A percentile compares a stretch with the other conserved stretches of the same genome.
Evolutionary conservation across 768 basidiomycete genomes (phyloP).

Genomic region (Postia placenta): DNA sequence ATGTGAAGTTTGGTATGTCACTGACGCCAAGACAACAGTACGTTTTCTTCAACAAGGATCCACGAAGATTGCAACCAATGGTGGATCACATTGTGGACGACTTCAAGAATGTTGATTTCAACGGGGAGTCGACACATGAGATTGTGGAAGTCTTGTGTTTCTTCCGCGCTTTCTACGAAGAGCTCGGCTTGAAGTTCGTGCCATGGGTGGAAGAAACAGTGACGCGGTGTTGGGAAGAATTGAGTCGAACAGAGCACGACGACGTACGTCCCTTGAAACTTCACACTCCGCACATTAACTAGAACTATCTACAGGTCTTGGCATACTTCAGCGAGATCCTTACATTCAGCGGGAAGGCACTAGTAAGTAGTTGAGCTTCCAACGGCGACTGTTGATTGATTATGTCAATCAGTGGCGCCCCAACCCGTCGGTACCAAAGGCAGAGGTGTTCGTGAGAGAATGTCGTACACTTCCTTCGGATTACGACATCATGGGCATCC

Average conservation of each 20-base stretch:
- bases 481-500: conserved; percentile 71
- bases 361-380: conserved; percentile 31
- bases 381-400: conserved; percentile 31
- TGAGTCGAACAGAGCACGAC: conserved; percentile 66
- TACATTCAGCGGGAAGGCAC: conserved; percentile 66
- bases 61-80: conserved; percentile 74
- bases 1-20: too few species aligned
- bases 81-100: conserved; percentile 66
- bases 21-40: conserved; percentile 52
- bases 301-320: conserved; percentile 48
- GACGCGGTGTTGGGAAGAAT: conserved; percentile 62
- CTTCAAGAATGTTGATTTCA: conserved; percentile 66
- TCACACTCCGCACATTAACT: too few species aligned
- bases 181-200: conserved; percentile 73
- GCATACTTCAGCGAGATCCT: conserved; percentile 72
- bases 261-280: conserved; percentile 52
- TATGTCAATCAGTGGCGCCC: conserved; percentile 44
- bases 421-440: conserved; percentile 50
- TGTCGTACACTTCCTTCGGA: conserved; percentile 49
- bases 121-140: conserved; percentile 79
- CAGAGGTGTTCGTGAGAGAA: conserved; percentile 62
- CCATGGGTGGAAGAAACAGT: conserved; percentile 71
- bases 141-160: conserved; percentile 63
- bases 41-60: conserved; percentile 73
- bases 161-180: conserved; percentile 66